Base-by-base conservation (phyloP, 192 early-diverging fungal species). In the Gryganskiella cystojenkinii region DNA sequence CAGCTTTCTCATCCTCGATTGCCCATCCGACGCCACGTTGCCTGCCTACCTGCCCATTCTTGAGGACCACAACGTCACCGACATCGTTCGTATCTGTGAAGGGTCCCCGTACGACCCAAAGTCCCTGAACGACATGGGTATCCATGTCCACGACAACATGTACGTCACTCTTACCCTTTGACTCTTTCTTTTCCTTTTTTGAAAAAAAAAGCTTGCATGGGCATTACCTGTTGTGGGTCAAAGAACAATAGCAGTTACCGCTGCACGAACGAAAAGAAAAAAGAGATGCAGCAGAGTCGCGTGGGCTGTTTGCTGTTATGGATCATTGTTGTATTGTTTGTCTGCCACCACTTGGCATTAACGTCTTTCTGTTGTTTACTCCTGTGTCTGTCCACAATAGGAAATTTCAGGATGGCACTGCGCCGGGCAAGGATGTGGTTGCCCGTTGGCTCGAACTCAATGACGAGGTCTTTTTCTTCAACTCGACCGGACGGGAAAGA, bases 71-170 rank as follows among this genome's bases (percentile, higher is more conserved):
- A 68, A 82, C 51, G 92, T 93, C 19, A 86, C 84, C 22, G 87
- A 91, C 59, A 73, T 93, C 11, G 91, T 93, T 0, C 85, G 92
- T 20, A 89, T 93, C 24, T 93, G 92, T 60, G 91, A 92, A 27
- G 73, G 62, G 20, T 67, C 54, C 11, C 88, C 90, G 8, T 93
- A 93, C 59, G 83, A 90, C 62, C 79, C 68, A 5, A 58, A 70
- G 6, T 63, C 80, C 46, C 67, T 92, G 25, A 72, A 54, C 44
- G 67, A 71, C 19, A 49, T 71, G 10, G 88, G 86, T 19, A 92
- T 93, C 64, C 43, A 55, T 28, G 90, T 92, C 37, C 88, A 83
- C 52, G 92, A 93, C 68, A 83, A 88, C 44, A 85, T 85, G 74
- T 78, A 78, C 25, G 35, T 17, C 28, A 7, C 2, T 25, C 13